phyloP scores from a whole-genome alignment of 495 filamentous ascomycete species.

The Penicillium diatomitis region DNA sequence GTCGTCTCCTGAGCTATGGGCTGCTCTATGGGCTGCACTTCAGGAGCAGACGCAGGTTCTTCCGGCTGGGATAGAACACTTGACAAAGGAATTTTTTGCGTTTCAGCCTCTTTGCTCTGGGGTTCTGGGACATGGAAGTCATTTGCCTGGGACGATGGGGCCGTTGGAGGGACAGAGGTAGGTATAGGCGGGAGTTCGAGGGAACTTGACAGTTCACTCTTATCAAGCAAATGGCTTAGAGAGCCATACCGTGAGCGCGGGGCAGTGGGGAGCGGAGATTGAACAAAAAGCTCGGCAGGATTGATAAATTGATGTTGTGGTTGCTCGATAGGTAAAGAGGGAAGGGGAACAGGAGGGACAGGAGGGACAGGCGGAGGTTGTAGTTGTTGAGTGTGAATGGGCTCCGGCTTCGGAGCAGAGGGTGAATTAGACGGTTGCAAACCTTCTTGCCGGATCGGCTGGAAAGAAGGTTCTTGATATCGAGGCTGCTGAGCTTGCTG shows the following conservation, averaged over 20 bases:
- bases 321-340: conserved; percentile 11
- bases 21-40: conserved; percentile 2
- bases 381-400: conserved; percentile 12
- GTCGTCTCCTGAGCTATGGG: conserved; percentile 4
- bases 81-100: neutral
- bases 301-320: conserved; percentile 38
- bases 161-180: conserved; percentile 7
- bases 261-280: conserved; percentile 22
- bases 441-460: too few relatives aligned
- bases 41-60: neutral
- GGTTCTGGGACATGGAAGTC: neutral
- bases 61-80: conserved; percentile 1
- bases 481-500: conserved; percentile 5
- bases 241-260: conserved; percentile 22
- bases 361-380: conserved; percentile 12
- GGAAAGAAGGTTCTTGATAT: conserved; percentile 4
- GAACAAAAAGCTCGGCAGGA: conserved; percentile 32
- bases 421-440: conserved; percentile 2
- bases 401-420: neutral
- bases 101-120: neutral
- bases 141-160: neutral
- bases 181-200: conserved; percentile 15
- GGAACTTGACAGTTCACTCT: conserved; percentile 16
- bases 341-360: conserved; percentile 27
- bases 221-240: conserved; percentile 20